Evolutionary conservation across 495 filamentous ascomycete species (phyloP), one percentile per base, ranked within the genome.

Genomic region (Hypoxylon lenormandii): DNA sequence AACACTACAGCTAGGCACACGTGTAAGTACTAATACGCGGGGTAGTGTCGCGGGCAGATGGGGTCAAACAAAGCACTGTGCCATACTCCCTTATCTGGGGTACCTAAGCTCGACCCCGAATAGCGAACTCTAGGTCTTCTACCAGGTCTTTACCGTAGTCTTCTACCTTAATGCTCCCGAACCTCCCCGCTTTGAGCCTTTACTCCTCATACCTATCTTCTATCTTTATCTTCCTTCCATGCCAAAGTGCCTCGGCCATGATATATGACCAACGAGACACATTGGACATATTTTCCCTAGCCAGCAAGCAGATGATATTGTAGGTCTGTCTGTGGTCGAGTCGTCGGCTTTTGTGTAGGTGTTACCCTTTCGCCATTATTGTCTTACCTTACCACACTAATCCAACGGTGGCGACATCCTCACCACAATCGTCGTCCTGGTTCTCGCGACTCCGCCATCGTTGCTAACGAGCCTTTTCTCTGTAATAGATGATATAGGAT

Each of bases 301-400:
- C 18, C 30, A 30, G 26, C 7, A 8, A 58, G 37, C 53, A 37
- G 37, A 70, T 61, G 67, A 70, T 26, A 49, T 40, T 40, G 10
- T 5, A 23, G 30, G 54, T 37, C 26, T 45, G 38, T 46, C 23
- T 18, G 22, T 66, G 22, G 58, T 66, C 58, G 38, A 71, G 28
- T 23, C 40, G 8, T 66, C 59, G 51, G 52, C 58, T 55, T 55
- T 63, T 55, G 42, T 66, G 62, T 70, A 61, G 52, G 67, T 62
- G 42, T 18, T 28, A 48, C 51, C 21, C 28, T 51, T 59, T 46
- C 46, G 12, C n/a, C 4, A 40, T 18, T 15, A 16, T 13, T 26
- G 16, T n/a, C 30, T 12, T 46, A 1, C 15, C 40, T 49, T 49
- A 53, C 58, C 48, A 37, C 53, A 49, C 52, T 46, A 43, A 45